A percentile compares a stretch with the other conserved stretches of the same genome.
These are phyloP conservation scores for Debaryomycetaceae sp. DNA, from an alignment of 1,139 yeast genomes.

Conservation along the genomic window DNA sequence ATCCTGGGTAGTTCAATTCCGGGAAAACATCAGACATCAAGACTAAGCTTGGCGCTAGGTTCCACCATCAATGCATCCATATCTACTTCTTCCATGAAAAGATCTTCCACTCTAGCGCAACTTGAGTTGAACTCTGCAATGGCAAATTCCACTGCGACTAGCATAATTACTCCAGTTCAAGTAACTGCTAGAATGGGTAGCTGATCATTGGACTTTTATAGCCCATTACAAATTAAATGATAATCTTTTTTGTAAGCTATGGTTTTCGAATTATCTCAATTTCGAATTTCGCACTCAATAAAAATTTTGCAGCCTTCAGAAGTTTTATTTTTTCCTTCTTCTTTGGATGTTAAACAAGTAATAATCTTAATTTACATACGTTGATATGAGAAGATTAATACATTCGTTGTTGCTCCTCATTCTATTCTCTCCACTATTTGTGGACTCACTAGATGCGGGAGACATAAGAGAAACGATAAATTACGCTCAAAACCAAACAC, in stretches of 20 bases:
- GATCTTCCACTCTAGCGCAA: constrained; percentile 31
- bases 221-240: not conserved
- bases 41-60: constrained; percentile 10
- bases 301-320: not conserved
- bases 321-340: not conserved
- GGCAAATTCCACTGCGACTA: constrained; percentile 34
- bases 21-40: constrained; percentile 9
- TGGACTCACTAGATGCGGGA: constrained; percentile 2
- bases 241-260: not conserved
- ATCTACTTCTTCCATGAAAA: constrained; percentile 11
- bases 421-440: not conserved
- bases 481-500: constrained; percentile 7
- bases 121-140: constrained; percentile 29
- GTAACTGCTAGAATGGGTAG: constrained; percentile 45
- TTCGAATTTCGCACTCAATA: not conserved
- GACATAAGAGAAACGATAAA: constrained; percentile 6
- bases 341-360: not conserved
- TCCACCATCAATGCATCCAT: constrained; percentile 2
- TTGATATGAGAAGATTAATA: not conserved
- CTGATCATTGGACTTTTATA: constrained; percentile 11
- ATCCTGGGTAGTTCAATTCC: constrained; percentile 13
- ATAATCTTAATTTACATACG: not conserved
- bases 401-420: not conserved
- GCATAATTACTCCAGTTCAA: constrained; percentile 45
- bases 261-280: not conserved